Percentiles rank a stretch among this genome's conserved stretches.
Evolutionary conservation across 129 eudicot species (phyloP).

Genomic region (Helianthus tuberosus): DNA sequence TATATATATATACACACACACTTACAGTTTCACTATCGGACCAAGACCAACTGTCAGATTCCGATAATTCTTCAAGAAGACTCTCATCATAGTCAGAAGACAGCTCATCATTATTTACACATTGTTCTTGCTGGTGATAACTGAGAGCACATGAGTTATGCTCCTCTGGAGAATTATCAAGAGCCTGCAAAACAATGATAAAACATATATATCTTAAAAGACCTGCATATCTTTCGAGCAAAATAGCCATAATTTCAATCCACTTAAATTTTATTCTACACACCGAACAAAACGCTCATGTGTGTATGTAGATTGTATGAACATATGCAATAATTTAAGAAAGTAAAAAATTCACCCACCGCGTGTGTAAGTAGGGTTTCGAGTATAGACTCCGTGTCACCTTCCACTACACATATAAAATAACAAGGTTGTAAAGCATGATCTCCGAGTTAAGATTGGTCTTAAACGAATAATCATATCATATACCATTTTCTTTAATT

Average conservation of each 20-base stretch:
- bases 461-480: constrained; percentile 12
- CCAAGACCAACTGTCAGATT: constrained; percentile 60
- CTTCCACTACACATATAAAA: constrained; percentile 57
- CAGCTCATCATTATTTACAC: constrained; percentile 45
- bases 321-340: neutral
- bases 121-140: constrained; percentile 40
- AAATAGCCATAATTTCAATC: neutral
- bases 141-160: constrained; percentile 20
- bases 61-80: constrained; percentile 62
- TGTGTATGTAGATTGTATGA: neutral
- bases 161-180: constrained; percentile 46
- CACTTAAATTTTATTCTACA: neutral
- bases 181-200: constrained; percentile 47
- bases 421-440: constrained; percentile 18
- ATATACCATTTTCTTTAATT: constrained; percentile 73
- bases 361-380: constrained; percentile 56
- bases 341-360: constrained; percentile 38
- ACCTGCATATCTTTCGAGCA: neutral
- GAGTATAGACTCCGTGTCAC: constrained; percentile 48
- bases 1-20: neutral
- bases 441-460: neutral
- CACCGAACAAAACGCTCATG: neutral
- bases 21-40: constrained; percentile 51
- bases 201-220: constrained; percentile 1
- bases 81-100: constrained; percentile 79